phyloP scores from a whole-genome alignment of 768 basidiomycete species.

The Auricularia sp. region DNA sequence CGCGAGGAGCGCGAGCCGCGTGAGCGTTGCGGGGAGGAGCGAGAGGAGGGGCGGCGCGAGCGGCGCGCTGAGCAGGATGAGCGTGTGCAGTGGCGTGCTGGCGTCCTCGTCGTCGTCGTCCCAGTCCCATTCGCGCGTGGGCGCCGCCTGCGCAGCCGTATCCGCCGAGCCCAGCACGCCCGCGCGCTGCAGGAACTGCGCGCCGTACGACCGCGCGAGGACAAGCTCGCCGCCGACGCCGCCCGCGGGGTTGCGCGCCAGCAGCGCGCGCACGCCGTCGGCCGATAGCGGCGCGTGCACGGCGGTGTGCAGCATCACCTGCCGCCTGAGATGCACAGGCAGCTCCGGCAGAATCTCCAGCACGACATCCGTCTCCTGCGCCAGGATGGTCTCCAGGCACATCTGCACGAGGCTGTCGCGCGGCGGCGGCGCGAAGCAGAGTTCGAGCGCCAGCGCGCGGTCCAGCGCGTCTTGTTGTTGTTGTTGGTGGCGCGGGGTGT shows the following conservation, averaged over 20 bases:
- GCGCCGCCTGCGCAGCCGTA: constrained; percentile 7
- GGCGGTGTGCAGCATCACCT: background rate
- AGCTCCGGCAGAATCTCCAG: background rate
- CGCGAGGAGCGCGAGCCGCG: constrained; percentile 47
- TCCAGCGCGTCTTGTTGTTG: background rate
- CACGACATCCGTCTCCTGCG: background rate
- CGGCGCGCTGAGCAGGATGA: constrained; percentile 41
- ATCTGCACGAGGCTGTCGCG: background rate
- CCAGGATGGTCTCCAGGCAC: background rate
- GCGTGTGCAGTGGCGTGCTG: constrained; percentile 32
- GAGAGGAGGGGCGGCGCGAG: constrained; percentile 30
- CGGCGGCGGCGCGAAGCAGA: background rate
- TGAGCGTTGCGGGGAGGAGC: constrained; percentile 53
- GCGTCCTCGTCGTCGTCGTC: constrained; percentile 28
- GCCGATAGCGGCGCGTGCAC: background rate
- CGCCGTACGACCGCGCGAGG: background rate
- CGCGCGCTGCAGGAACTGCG: background rate
- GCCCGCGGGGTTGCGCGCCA: background rate
- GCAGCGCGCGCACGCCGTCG: background rate
- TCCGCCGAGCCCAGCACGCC: constrained; percentile 6
- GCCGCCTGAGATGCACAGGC: background rate
- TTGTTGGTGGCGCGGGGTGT: background rate
- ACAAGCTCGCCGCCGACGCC: background rate
- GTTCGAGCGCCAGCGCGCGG: background rate
- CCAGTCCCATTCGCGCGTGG: background rate